Conservation (phyloP, 1,284 basidiomycete genomes). For the Cryptococcus jaspeensis region DNA sequence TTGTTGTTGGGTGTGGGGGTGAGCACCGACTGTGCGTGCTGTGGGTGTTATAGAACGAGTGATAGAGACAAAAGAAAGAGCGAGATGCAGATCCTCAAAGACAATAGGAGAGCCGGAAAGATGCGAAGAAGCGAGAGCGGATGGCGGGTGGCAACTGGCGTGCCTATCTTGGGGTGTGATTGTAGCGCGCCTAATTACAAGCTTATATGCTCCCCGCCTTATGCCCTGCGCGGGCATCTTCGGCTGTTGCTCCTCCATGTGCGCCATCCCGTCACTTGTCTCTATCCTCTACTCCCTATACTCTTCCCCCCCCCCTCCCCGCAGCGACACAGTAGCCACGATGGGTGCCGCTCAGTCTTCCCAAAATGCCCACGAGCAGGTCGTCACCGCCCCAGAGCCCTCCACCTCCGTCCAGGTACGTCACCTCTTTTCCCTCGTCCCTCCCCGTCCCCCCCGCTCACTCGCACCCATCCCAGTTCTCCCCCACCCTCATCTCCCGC, state of each 20-base stretch:
- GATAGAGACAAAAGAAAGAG: not conserved
- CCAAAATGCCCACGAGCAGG: slow-evolving; percentile 37
- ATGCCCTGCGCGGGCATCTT: no score
- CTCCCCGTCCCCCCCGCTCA: not conserved
- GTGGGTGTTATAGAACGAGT: not conserved
- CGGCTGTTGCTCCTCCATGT: no score
- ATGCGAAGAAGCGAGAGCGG: not conserved
- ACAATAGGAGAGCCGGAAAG: not conserved
- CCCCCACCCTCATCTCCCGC: slow-evolving; percentile 44
- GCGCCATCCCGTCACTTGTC: no score
- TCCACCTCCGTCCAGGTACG: slow-evolving; percentile 46
- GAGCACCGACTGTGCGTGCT: no score
- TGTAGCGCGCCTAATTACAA: no score
- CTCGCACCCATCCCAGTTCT: slow-evolving; percentile 33
- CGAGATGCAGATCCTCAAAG: no score
- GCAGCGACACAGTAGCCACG: slow-evolving; percentile 3
- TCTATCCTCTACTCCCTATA: no score
- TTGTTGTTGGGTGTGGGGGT: no score
- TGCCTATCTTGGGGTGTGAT: no score
- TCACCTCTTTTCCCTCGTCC: not conserved
- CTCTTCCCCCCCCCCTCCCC: not conserved
- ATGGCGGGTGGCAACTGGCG: no score
- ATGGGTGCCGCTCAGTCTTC: slow-evolving; percentile 46
- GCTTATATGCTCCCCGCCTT: no score
- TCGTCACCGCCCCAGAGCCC: slow-evolving; percentile 41